phyloP scores from a whole-genome alignment of 2,329 filamentous ascomycete species.

The Ophiostoma sp. region DNA sequence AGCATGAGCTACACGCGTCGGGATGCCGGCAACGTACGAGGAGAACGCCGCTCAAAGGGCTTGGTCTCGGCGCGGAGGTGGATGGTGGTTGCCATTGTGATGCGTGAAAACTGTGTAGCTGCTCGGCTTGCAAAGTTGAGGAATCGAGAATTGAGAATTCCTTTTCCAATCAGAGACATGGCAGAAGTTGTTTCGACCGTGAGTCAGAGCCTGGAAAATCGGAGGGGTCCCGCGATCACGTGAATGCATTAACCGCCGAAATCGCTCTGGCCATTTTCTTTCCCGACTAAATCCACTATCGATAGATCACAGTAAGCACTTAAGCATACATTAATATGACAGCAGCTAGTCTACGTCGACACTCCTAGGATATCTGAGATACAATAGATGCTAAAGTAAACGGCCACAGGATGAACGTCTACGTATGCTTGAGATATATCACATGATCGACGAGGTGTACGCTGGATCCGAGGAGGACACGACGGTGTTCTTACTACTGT shows the following conservation, averaged over 20 bases:
- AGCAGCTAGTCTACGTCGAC: too few species aligned
- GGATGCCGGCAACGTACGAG: slow-evolving; percentile 19
- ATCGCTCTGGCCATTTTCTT: not conserved
- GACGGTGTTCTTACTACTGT: too few species aligned
- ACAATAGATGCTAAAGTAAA: too few species aligned
- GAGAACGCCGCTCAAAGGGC: slow-evolving; percentile 28
- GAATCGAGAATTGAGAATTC: not conserved
- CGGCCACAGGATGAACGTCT: too few species aligned
- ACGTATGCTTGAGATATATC: too few species aligned
- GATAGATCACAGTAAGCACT: too few species aligned
- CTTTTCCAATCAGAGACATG: slow-evolving; percentile 3
- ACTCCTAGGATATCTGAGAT: too few species aligned
- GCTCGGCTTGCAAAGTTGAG: not conserved
- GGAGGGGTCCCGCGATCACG: slow-evolving; percentile 6
- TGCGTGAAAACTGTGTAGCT: not conserved
- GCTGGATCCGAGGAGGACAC: too few species aligned
- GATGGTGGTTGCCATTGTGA: slow-evolving; percentile 16
- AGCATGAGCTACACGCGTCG: not conserved
- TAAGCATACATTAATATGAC: too few species aligned
- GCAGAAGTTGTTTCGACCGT: not conserved
- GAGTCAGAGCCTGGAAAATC: slow-evolving; percentile 7
- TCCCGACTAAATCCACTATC: too few species aligned
- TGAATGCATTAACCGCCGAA: not conserved
- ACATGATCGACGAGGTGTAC: too few species aligned
- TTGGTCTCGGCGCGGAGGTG: slow-evolving; percentile 29